Base-by-base conservation (phyloP, 768 basidiomycete species). In the Psilocybe cubensis region DNA sequence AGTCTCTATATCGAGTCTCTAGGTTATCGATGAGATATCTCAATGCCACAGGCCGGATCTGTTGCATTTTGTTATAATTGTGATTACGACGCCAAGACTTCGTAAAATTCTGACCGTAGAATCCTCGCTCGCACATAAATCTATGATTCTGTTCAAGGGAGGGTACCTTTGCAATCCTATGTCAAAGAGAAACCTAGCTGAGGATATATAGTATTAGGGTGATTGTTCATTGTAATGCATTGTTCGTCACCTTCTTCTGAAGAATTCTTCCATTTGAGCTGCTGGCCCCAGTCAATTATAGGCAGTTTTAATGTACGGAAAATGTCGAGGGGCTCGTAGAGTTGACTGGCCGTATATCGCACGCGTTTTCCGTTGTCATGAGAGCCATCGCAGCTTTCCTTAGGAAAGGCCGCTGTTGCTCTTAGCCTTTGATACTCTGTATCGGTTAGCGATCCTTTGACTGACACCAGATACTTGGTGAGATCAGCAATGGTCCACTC, bases 401-500 rank as follows among this genome's bases (percentile, higher is more conserved):
- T 80, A 0, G 83, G 83, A 66, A 98, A 95, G 1, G 92, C 94
- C 6, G 87, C 77, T 6, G 96, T 99, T 83, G 60, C 81, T 74
- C 56, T 80, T 33, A 63, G 83, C 63, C 73, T 93, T 23, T 71
- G 63, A 66, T 77, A 70, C 62, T 84, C 83, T 56, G 79, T 78
- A 2, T 66, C 52, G 8, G 73, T 77, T 49, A 83, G 65, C 0
- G 77, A 77, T 14, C 85, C 81, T 65, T 85, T 84, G 8, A 97
- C 91, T 2, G 89, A 87, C 33, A 92, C 89, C 10, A 99, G 82
- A 69, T 99, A 97, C 66, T 88, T 89, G 51, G 89, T 83, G 14
- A 99, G 79, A 59, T 97, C 92, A 10, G 86, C 81, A 49, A 89
- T 86, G 1, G 88, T 91, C 95, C 94, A 96, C 61, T 92, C 88